A percentile compares a stretch with the other conserved stretches of the same genome.
Conservation (phyloP, 345 rosid genomes). For the Draba incana region DNA sequence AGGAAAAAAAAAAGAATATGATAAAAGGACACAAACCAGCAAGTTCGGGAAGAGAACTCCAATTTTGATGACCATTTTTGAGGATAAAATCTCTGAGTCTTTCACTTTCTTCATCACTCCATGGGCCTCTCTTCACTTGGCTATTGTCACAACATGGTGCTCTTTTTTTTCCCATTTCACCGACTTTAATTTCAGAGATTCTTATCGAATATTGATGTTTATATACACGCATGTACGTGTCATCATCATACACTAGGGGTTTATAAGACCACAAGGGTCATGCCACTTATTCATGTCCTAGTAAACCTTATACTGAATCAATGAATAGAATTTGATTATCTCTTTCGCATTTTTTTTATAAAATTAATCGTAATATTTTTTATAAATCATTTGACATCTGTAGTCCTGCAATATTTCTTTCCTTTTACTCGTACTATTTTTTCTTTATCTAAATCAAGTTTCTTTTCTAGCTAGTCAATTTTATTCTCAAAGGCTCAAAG, state of each 20-base stretch:
- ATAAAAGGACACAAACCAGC: constrained; percentile 31
- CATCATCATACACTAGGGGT: constrained; percentile 1
- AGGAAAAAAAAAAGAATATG: neutral
- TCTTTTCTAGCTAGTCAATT: constrained; percentile 3
- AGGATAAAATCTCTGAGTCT: constrained; percentile 29
- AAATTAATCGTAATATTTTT: neutral
- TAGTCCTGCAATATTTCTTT: neutral
- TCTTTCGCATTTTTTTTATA: neutral
- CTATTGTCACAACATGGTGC: constrained; percentile 36
- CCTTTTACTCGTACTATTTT: neutral
- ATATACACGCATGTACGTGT: constrained; percentile 27
- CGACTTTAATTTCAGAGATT: constrained; percentile 20
- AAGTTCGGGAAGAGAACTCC: constrained; percentile 41
- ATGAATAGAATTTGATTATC: constrained; percentile 13
- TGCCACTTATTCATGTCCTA: constrained; percentile 31
- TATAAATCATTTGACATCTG: neutral
- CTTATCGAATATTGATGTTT: constrained; percentile 7
- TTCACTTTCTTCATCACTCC: constrained; percentile 41
- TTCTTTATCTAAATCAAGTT: neutral
- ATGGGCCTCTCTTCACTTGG: constrained; percentile 40
- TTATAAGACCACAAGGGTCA: constrained; percentile 37
- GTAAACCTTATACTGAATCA: constrained; percentile 2
- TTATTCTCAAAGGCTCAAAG: neutral
- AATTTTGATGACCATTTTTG: constrained; percentile 34
- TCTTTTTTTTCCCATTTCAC: constrained; percentile 31